Percentiles rank a stretch among this genome's conserved stretches.
Conservation (phyloP, 2,329 filamentous ascomycete genomes). For the Magnaporthales sp. region DNA sequence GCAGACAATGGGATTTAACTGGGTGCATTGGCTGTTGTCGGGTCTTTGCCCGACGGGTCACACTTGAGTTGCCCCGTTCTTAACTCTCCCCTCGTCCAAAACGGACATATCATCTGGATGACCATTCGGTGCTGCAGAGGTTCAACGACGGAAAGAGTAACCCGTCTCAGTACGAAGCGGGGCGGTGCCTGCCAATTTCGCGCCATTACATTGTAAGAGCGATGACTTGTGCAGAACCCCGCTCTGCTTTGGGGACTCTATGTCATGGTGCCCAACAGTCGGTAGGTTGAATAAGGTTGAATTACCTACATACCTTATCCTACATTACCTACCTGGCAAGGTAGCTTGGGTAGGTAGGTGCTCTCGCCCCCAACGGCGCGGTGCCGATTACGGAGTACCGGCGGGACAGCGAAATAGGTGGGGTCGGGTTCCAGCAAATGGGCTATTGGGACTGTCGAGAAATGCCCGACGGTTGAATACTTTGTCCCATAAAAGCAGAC, state of each 20-base stretch:
- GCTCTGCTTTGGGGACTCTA: background rate
- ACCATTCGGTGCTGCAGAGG: background rate
- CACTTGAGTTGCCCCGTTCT: background rate
- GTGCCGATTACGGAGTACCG: background rate
- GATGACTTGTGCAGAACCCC: background rate
- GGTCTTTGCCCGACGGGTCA: background rate
- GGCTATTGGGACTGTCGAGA: background rate
- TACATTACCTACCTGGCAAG: no score
- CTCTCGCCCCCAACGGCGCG: no score
- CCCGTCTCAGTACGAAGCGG: background rate
- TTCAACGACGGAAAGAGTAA: background rate
- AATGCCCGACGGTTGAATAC: background rate
- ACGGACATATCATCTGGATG: background rate
- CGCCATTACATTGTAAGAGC: background rate
- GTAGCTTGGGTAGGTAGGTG: no score
- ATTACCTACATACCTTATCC: no score
- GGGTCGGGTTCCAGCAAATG: background rate
- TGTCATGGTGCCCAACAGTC: no score
- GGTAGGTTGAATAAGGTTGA: no score
- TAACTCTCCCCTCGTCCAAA: background rate
- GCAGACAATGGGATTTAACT: background rate
- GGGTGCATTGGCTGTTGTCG: background rate
- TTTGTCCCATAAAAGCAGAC: background rate
- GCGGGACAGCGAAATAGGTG: background rate
- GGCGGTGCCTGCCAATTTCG: background rate